A percentile compares a stretch with the other conserved stretches of the same genome.
Evolutionary conservation across 805 yeast species (phyloP).

Genomic region (Wickerhamiella azymoides): DNA sequence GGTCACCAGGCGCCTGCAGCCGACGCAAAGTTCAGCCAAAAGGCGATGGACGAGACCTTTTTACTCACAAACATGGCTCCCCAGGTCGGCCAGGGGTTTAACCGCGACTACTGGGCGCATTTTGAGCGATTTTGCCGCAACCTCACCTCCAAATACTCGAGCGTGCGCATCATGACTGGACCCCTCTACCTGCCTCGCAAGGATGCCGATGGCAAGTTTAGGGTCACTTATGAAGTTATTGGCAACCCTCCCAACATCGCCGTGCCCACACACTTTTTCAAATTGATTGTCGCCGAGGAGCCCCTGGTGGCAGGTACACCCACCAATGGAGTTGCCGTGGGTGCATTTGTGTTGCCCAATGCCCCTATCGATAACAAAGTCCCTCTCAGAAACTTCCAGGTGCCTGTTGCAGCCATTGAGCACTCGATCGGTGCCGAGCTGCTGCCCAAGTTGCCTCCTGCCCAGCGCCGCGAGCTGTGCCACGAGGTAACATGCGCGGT

Average conservation of each 20-base stretch:
- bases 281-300: constrained; percentile 72
- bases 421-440: constrained; percentile 75
- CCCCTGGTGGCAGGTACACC: constrained; percentile 23
- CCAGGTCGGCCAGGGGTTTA: constrained; percentile 95
- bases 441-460: constrained; percentile 49
- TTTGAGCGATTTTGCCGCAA: constrained; percentile 79
- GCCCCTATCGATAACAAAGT: constrained; percentile 56
- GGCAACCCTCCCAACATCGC: constrained; percentile 95
- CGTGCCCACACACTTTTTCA: constrained; percentile 95
- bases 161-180: constrained; percentile 83
- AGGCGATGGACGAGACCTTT: constrained; percentile 93
- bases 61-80: constrained; percentile 84
- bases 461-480: constrained; percentile 52
- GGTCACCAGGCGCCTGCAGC: constrained; percentile 99
- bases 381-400: constrained; percentile 64
- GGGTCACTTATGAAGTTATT: constrained; percentile 79
- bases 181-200: constrained; percentile 77
- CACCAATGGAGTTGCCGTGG: constrained; percentile 48
- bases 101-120: constrained; percentile 96
- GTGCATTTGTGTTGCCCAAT: constrained; percentile 90
- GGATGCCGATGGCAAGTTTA: constrained; percentile 70
- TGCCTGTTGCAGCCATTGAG: constrained; percentile 83
- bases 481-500: constrained; percentile 71
- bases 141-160: constrained; percentile 52
- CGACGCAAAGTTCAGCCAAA: constrained; percentile 78